Evolutionary conservation across 2,329 filamentous ascomycete genomes (phyloP).

Genomic region (Aspergillus carbonarius): DNA sequence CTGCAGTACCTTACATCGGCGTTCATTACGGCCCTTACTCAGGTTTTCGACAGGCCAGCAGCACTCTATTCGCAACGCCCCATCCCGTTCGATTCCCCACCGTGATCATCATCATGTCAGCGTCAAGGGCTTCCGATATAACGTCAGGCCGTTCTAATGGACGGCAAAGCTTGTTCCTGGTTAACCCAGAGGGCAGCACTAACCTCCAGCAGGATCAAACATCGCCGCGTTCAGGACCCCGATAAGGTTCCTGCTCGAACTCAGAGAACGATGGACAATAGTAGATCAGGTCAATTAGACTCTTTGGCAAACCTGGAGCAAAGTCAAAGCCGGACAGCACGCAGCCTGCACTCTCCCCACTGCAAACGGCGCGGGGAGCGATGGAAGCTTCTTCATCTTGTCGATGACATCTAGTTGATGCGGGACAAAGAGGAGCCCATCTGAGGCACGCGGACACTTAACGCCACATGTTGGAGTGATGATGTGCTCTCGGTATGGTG

Average conservation of each 20-base stretch:
- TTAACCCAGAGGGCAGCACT: neutral
- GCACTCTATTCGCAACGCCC: neutral
- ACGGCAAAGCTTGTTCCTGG: constrained; percentile 14
- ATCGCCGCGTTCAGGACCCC: constrained; percentile 9
- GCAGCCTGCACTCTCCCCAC: neutral
- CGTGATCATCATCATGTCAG: neutral
- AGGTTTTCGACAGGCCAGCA: neutral
- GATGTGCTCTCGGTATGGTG: constrained; percentile 10
- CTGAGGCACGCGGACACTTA: constrained; percentile 11
- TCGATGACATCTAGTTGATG: constrained; percentile 15
- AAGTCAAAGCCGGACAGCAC: constrained; percentile 3
- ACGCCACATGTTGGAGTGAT: constrained; percentile 15
- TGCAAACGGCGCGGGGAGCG: constrained; percentile 13
- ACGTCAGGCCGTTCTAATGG: neutral
- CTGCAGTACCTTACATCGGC: constrained; percentile 8
- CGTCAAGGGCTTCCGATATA: neutral
- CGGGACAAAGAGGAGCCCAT: neutral
- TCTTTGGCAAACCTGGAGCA: constrained; percentile 3
- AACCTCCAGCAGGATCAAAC: constrained; percentile 3
- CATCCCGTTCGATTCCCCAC: neutral
- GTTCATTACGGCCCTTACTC: neutral
- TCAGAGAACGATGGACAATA: neutral
- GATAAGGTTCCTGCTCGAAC: constrained; percentile 2
- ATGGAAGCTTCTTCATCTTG: constrained; percentile 12
- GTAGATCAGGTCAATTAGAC: constrained; percentile 3